A percentile compares a stretch with the other conserved stretches of the same genome.
Evolutionary conservation across 805 yeast genomes (phyloP).

Genomic region (Lipomyces kockii): DNA sequence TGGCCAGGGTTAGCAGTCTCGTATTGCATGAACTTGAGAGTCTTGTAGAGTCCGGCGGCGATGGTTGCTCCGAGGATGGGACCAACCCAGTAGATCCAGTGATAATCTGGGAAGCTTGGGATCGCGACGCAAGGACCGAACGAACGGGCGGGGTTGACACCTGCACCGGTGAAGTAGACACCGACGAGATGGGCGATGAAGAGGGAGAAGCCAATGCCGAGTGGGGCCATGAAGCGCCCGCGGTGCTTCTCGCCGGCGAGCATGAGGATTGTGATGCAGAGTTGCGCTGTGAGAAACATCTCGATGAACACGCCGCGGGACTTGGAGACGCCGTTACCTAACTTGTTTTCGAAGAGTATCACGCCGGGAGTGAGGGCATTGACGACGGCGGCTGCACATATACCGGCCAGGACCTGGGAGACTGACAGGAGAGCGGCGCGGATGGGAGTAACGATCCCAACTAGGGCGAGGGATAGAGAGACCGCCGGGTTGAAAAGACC

Average conservation of each 20-base stretch:
- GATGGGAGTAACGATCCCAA: slow-evolving; percentile 72
- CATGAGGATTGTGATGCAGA: slow-evolving; percentile 77
- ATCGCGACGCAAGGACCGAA: slow-evolving; percentile 83
- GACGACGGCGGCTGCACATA: slow-evolving; percentile 92
- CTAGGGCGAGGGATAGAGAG: slow-evolving; percentile 70
- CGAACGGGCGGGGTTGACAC: slow-evolving; percentile 88
- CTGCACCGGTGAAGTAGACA: slow-evolving; percentile 87
- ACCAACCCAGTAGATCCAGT: slow-evolving; percentile 94
- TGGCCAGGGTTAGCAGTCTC: slow-evolving; percentile 73
- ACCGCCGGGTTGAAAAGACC: slow-evolving; percentile 93
- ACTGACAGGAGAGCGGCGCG: slow-evolving; percentile 69
- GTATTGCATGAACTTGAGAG: slow-evolving; percentile 67
- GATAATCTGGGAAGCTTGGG: slow-evolving; percentile 74
- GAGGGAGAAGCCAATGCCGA: slow-evolving; percentile 79
- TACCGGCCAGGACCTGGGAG: slow-evolving; percentile 79
- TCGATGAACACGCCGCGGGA: slow-evolving; percentile 80
- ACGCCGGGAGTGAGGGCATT: slow-evolving; percentile 83
- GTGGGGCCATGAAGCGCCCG: slow-evolving; percentile 78
- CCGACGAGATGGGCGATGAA: slow-evolving; percentile 81
- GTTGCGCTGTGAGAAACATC: slow-evolving; percentile 74
- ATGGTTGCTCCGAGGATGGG: slow-evolving; percentile 73
- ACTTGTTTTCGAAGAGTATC: slow-evolving; percentile 68
- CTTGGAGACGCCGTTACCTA: slow-evolving; percentile 74
- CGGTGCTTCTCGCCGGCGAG: slow-evolving; percentile 82
- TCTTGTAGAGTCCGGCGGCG: slow-evolving; percentile 69